A percentile compares a stretch with the other conserved stretches of the same genome.
phyloP scores from a whole-genome alignment of 352 stramenopile species.

The Phytophthora kernoviae region DNA sequence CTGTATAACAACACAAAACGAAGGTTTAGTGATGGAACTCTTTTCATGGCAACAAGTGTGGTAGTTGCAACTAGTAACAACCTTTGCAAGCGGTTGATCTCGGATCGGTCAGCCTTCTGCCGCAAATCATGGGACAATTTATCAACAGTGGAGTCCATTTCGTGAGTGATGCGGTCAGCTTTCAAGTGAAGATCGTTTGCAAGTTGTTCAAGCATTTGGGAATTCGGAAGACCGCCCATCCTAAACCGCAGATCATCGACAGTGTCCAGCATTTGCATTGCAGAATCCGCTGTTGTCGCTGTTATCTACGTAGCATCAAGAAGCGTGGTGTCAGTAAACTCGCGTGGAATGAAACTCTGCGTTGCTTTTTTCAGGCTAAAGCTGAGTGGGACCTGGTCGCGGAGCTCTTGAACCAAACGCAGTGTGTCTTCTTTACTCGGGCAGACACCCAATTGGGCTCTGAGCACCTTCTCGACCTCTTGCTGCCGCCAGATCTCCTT shows the following conservation, averaged over 20 bases:
- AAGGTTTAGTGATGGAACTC: too few relatives aligned
- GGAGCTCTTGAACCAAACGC: constrained; percentile 52
- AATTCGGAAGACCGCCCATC: constrained; percentile 51
- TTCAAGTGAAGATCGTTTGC: constrained; percentile 44
- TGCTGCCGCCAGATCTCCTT: constrained; percentile 50
- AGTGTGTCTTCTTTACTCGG: constrained; percentile 73
- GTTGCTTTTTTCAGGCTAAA: not conserved
- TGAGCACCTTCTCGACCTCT: constrained; percentile 49
- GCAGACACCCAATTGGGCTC: constrained; percentile 45
- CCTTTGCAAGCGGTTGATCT: constrained; percentile 56
- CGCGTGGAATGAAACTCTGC: not conserved
- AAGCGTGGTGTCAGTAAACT: not conserved
- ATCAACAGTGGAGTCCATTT: constrained; percentile 20
- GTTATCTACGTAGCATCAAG: constrained; percentile 37
- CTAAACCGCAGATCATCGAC: constrained; percentile 54
- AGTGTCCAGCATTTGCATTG: constrained; percentile 48
- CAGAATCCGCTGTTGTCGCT: constrained; percentile 39
- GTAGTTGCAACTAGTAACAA: constrained; percentile 9
- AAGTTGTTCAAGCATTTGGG: constrained; percentile 55
- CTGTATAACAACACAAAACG: constrained; percentile 17
- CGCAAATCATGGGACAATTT: constrained; percentile 26
- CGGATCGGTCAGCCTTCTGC: constrained; percentile 52
- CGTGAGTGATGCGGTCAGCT: constrained; percentile 27
- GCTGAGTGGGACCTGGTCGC: constrained; percentile 60
- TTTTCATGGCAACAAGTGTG: not conserved